These are phyloP conservation scores for Trapa incisa DNA, from an alignment of 345 rosid species.

Conservation along the genomic window DNA sequence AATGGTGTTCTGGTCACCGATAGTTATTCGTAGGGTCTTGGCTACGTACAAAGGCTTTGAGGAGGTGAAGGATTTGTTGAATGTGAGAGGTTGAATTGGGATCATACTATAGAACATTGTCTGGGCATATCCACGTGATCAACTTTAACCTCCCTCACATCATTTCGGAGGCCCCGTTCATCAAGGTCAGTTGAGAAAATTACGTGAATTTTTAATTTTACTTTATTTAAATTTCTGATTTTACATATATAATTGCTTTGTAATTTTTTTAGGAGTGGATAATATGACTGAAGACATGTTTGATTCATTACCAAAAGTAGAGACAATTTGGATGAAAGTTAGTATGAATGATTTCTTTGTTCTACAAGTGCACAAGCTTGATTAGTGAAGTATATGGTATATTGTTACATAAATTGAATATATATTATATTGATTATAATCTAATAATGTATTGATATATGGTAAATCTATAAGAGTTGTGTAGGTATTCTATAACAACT, in stretches of 20 bases:
- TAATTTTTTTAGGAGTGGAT: background rate
- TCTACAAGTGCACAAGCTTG: too few species aligned
- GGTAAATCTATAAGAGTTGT: too few species aligned
- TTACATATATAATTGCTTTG: too few species aligned
- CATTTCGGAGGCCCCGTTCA: background rate
- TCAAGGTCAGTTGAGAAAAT: background rate
- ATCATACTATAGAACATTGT: background rate
- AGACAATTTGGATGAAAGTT: constrained; percentile 9
- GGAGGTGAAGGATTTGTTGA: constrained; percentile 7
- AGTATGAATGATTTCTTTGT: background rate
- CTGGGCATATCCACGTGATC: constrained; percentile 6
- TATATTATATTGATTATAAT: too few species aligned
- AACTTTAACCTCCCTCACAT: constrained; percentile 12
- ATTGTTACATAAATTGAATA: too few species aligned
- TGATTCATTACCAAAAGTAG: constrained; percentile 8
- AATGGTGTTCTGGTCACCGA: background rate
- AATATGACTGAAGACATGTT: constrained; percentile 14
- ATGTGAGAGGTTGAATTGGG: constrained; percentile 7
- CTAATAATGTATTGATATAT: too few species aligned
- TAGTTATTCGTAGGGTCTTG: background rate
- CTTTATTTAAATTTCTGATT: too few species aligned
- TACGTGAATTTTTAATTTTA: too few species aligned
- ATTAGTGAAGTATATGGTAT: too few species aligned
- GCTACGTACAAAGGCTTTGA: background rate
- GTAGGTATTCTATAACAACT: too few species aligned